These are phyloP conservation scores for Hericium erinaceus DNA, from an alignment of 768 basidiomycete species.

Conservation along the genomic window DNA sequence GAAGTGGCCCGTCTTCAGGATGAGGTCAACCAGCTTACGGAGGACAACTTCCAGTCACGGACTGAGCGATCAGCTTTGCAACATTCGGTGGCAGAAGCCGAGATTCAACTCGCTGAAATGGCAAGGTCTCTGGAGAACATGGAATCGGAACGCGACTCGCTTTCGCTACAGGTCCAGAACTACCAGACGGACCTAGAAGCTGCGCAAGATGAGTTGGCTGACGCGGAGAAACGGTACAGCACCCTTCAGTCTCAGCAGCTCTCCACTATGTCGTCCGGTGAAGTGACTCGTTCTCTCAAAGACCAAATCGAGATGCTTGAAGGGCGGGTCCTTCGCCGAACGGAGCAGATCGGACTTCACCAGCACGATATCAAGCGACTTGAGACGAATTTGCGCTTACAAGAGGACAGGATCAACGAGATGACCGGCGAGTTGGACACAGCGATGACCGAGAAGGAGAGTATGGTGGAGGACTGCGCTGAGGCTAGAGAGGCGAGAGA, in stretches of 20 bases:
- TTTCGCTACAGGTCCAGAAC: conserved; percentile 55
- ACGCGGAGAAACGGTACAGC: conserved; percentile 53
- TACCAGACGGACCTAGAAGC: conserved; percentile 47
- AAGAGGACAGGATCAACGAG: conserved; percentile 67
- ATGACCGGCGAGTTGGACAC: conserved; percentile 63
- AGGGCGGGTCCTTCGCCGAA: conserved; percentile 50
- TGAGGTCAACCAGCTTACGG: conserved; percentile 1
- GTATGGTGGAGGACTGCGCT: conserved; percentile 81
- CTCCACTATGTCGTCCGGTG: conserved; percentile 42
- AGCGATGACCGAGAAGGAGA: conserved; percentile 55
- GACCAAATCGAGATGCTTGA: conserved; percentile 66
- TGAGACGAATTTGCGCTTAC: conserved; percentile 63
- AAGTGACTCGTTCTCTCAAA: conserved; percentile 40
- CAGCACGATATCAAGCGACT: conserved; percentile 73
- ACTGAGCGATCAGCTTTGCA: conserved; percentile 7
- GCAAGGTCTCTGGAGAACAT: conserved; percentile 41
- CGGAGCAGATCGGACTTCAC: conserved; percentile 67
- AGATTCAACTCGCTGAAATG: conserved; percentile 35
- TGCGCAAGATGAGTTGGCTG: conserved; percentile 43
- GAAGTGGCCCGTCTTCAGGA: conserved; percentile 4
- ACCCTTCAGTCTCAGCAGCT: conserved; percentile 59
- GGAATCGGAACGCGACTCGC: conserved; percentile 58
- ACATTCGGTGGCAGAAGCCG: conserved; percentile 29
- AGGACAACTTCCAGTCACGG: conserved; percentile 2
- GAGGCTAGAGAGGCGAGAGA: conserved; percentile 69